These are phyloP conservation scores for Paraconiothyrium brasiliense DNA, from an alignment of 2,329 filamentous ascomycete genomes.

Conservation along the genomic window DNA sequence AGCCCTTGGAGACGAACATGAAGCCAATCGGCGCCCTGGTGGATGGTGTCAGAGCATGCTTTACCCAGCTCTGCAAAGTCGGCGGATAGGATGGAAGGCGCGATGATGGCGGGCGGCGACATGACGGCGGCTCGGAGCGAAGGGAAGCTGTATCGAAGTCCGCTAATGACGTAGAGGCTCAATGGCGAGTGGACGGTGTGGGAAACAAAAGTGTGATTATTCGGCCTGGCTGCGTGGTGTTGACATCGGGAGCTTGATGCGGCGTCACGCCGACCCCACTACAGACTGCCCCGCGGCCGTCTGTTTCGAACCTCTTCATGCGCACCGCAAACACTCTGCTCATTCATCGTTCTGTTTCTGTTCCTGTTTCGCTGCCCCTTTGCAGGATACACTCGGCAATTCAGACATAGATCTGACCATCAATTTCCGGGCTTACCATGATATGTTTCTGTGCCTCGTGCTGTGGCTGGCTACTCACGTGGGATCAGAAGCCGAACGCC, in stretches of 20 bases:
- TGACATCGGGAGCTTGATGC: constrained; percentile 28
- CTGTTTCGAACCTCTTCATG: constrained; percentile 28
- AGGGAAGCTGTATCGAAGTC: constrained; percentile 10
- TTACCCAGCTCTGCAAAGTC: constrained; percentile 91
- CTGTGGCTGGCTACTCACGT: not conserved
- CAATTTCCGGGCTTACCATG: not conserved
- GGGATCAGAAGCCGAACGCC: not conserved
- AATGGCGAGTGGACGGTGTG: constrained; percentile 28
- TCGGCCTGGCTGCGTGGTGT: constrained; percentile 46
- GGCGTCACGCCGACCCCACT: constrained; percentile 39
- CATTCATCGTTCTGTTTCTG: constrained; percentile 24
- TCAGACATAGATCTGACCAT: constrained; percentile 2
- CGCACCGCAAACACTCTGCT: constrained; percentile 22
- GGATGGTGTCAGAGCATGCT: constrained; percentile 87
- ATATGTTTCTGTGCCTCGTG: not conserved
- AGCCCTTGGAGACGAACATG: constrained; percentile 39
- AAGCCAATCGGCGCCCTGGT: constrained; percentile 73
- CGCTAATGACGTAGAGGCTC: constrained; percentile 27
- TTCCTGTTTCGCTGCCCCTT: constrained; percentile 2
- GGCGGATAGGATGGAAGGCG: constrained; percentile 96
- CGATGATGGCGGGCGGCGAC: constrained; percentile 92
- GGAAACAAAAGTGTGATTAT: constrained; percentile 36
- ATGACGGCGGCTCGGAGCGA: constrained; percentile 61
- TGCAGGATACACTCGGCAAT: not conserved
- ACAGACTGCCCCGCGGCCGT: constrained; percentile 15